Evolutionary conservation across 192 early-diverging fungal genomes (phyloP), one percentile per base, ranked within the genome.

Genomic region (Gorgonomyces haynaldii): DNA sequence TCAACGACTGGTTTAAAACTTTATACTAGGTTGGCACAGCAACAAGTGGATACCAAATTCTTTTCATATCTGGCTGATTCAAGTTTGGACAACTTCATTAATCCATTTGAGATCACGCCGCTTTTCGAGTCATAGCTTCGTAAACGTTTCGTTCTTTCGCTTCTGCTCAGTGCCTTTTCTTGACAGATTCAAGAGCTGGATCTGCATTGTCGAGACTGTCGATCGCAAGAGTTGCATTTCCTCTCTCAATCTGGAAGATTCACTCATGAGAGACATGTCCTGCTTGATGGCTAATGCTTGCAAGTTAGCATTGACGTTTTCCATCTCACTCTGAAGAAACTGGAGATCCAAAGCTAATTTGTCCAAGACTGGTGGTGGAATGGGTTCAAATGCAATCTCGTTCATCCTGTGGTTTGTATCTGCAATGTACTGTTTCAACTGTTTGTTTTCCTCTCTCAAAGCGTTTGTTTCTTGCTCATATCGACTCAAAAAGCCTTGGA

Each of bases 231-330:
- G 68, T 37, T 82, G 80, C 23, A 82, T 65, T 43, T 82, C 80
- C 41, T 82, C 80, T 41, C 80, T 71, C 37, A 76, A 45, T 21
- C 75, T 40, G 53, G 72, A 64, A 6, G 63, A 74, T 42, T 82
- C 80, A 6, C 70, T 67, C 78, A 81, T 76, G 20, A 82, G 54
- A 4, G 75, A 70, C 54, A 78, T 65, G 25, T 81, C 78, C 29
- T 81, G 76, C 40, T 75, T 71, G 6, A 80, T 29, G 31, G 79
- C 80, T 9, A 78, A 42, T 4, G 74, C 69, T 0, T 61, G 57
- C 26, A 81, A 34, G 23, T 60, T 66, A 10, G 62, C 64, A 10
- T 52, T 66, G 29, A 82, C 35, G 4, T 57, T 69, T 39, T 72
- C 69, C 9, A 81, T 27, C 6, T 79, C 42, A 9, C 12, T 15